Evolutionary conservation across 345 rosid species (phyloP), one percentile per base, ranked within the genome.

Genomic region (Brassica cretica): DNA sequence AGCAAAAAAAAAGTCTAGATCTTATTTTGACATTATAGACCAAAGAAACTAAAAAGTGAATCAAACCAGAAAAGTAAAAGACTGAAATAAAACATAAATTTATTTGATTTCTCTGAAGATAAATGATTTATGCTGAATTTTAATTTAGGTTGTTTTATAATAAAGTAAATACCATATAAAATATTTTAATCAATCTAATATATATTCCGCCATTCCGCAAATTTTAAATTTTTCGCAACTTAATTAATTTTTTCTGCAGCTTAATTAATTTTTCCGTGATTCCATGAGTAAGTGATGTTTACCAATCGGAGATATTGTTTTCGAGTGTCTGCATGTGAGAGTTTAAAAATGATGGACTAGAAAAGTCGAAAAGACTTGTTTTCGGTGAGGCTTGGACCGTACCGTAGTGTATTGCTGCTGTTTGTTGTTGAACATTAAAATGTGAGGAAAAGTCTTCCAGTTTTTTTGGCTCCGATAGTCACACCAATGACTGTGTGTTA

Each of bases 351-450:
- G 32, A 6, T 70, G 32, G 4, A 32, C 64, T 19, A 15, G 35
- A 27, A 29, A 61, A 27, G 18, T 29, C 9, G 39, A 62, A 60
- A 60, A 37, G 56, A 71, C 56, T 71, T 2, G 7, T 5, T 60
- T 56, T 71, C 75, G 39, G 61, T 61, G 27, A 39, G 56, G 60
- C 25, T 71, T 71, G 56, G n/a, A 19, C 46, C 66, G 55, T 37
- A 19, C 18, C 37, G 33, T 58, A 70, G 44, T 8, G 33, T 71
- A 18, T 14, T 10, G 49, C 60, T 55, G 24, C 60, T 18, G 60
- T 55, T 7, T 55, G 60, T 71, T 39, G 75, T 37, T 24, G 58
- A 39, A 60, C 37, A 24, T 59, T 39, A 24, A 25, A 14, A 21
- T 37, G 66, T 37, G 75, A 58, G 35, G 71, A 67, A 27, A 67